Base-by-base conservation (phyloP, 2,329 filamentous ascomycete species). In the Hypoxylon sp. region DNA sequence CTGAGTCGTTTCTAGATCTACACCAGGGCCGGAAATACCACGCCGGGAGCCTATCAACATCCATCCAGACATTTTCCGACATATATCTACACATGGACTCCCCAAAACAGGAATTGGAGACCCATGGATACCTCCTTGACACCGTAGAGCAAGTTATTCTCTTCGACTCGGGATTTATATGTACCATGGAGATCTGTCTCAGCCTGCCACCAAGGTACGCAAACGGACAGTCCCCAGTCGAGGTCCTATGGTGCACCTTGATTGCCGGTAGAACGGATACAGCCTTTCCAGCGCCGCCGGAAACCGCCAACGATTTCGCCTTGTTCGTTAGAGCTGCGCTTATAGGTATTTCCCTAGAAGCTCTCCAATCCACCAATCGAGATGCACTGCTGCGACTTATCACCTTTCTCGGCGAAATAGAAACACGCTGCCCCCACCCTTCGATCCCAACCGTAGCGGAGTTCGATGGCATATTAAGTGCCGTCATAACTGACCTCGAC, bases 21-120 rank as follows among this genome's bases (percentile, higher is more conserved):
- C 62, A 65, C 10, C 62, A 65, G 37, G 62, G 62, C 13, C 43
- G 17, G 47, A 65, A 62, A 28, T 65, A 51, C 28, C 62, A 65
- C 17, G 62, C 62, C 4, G 55, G 59, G n/a, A 62, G 55, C 28
- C 13, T 50, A 5, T 62, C 62, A 8, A 53, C 17, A 6, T 8
- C 54, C 1, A 51, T 39, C 7, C 59, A 44, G n/a, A 30, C 59
- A 5, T 50, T 44, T n/a, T 56, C 55, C 6, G 55, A 65, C 2
- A 22, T 62, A 0, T 62, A 65, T 30, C 24, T 65, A 13, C 55
- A 50, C 11, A 39, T 62, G 32, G 55, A 59, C 13, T 49, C 51
- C 7, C 49, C 55, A 1, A 47, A 39, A 6, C 52, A 62, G 3
- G 62, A 62, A 10, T 28, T 65, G 4, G 51, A 59, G 22, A 28